A percentile compares a stretch with the other conserved stretches of the same genome.
Evolutionary conservation across 352 stramenopile species (phyloP).

Genomic region (Aphanomyces euteiches): DNA sequence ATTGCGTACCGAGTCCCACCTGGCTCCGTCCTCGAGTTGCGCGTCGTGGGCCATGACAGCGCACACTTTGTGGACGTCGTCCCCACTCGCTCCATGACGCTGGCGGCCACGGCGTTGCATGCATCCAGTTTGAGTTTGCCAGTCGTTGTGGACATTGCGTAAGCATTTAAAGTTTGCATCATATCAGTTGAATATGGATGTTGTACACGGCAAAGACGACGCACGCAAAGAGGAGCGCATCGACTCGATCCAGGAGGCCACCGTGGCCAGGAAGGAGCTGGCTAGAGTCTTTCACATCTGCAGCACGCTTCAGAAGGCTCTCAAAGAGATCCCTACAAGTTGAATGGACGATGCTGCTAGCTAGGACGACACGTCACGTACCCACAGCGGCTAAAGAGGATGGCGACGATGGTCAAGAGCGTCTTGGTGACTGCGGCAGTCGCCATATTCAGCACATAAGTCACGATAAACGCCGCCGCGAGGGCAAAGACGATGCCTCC

Average conservation of each 20-base stretch:
- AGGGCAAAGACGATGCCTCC: slow-evolving; percentile 79
- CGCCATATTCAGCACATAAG: slow-evolving; percentile 59
- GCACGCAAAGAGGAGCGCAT: slow-evolving; percentile 91
- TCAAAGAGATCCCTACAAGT: slow-evolving; percentile 88
- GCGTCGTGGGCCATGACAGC: slow-evolving; percentile 1
- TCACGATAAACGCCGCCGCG: slow-evolving; percentile 81
- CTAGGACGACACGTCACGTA: slow-evolving; percentile 22
- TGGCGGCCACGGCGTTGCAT: not conserved
- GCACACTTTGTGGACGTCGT: slow-evolving; percentile 6
- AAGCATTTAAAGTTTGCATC: not conserved
- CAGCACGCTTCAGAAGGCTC: slow-evolving; percentile 93
- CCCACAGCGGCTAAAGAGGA: slow-evolving; percentile 35
- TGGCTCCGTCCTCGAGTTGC: not conserved
- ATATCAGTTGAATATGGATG: slow-evolving; percentile 6
- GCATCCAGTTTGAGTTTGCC: slow-evolving; percentile 12
- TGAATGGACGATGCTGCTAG: slow-evolving; percentile 40
- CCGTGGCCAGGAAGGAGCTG: slow-evolving; percentile 94
- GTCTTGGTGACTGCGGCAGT: slow-evolving; percentile 75
- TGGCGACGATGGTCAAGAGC: slow-evolving; percentile 81
- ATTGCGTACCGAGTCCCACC: not conserved
- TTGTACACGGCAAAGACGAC: slow-evolving; percentile 44
- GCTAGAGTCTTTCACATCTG: slow-evolving; percentile 93
- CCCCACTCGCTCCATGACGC: not conserved
- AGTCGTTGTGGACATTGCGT: not conserved
- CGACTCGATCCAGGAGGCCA: slow-evolving; percentile 92